Evolutionary conservation across 2,329 filamentous ascomycete genomes (phyloP).

Genomic region (Ciborinia camelliae): DNA sequence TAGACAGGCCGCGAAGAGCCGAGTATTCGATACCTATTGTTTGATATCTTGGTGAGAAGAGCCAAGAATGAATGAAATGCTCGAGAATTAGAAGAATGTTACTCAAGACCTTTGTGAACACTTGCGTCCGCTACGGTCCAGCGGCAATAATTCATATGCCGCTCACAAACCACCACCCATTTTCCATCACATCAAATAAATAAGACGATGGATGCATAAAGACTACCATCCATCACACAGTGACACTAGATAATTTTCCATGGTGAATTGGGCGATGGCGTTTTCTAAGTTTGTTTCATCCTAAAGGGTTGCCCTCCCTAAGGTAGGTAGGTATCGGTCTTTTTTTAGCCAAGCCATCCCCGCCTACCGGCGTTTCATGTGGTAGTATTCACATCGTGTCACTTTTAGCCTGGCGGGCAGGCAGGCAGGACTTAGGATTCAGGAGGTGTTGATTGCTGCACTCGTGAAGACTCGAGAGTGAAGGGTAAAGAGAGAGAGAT

Average conservation of each 20-base stretch:
- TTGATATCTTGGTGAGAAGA: neutral
- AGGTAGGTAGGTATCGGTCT: slow-evolving; percentile 2
- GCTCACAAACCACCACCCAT: neutral
- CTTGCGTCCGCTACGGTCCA: neutral
- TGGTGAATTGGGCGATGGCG: neutral
- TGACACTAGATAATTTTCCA: neutral
- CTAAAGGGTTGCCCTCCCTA: neutral
- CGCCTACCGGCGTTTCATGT: slow-evolving; percentile 9
- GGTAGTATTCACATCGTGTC: neutral
- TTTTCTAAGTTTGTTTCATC: slow-evolving; percentile 13
- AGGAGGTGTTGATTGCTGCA: neutral
- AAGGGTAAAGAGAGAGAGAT: too few species aligned
- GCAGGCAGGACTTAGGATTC: too few species aligned
- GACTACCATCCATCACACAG: neutral
- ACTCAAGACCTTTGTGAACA: neutral
- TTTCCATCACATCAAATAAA: neutral
- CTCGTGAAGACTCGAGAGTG: too few species aligned
- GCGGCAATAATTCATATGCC: neutral
- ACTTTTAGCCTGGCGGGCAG: neutral
- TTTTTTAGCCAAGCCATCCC: slow-evolving; percentile 5
- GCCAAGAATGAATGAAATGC: neutral
- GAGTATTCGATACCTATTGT: neutral
- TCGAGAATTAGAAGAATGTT: neutral
- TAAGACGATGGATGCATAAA: slow-evolving; percentile 1
- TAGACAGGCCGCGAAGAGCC: neutral